A percentile compares a stretch with the other conserved stretches of the same genome.
These are phyloP conservation scores for Balakata baccata DNA, from an alignment of 345 rosid genomes.

Conservation along the genomic window DNA sequence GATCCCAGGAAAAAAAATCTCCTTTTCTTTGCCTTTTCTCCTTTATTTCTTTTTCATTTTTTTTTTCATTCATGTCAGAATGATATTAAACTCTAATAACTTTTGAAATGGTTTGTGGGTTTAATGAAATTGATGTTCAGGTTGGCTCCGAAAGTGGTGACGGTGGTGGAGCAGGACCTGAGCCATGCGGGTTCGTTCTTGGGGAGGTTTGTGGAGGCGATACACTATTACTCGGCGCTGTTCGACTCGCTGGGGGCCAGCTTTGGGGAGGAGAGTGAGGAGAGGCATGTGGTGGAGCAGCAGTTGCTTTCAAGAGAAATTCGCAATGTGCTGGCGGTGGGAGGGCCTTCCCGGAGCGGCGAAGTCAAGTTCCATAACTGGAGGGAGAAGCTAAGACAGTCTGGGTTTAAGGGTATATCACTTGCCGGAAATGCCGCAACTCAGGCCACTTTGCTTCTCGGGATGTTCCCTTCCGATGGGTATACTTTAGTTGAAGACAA, in stretches of 20 bases:
- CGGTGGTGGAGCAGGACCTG: slow-evolving; percentile 94
- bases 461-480: slow-evolving; percentile 95
- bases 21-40: neutral
- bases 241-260: slow-evolving; percentile 94
- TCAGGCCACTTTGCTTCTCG: slow-evolving; percentile 80
- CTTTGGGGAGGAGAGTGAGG: slow-evolving; percentile 95
- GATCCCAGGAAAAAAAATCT: slow-evolving; percentile 13
- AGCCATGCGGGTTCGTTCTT: slow-evolving; percentile 90
- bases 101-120: neutral
- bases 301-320: slow-evolving; percentile 89
- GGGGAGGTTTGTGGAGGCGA: slow-evolving; percentile 94
- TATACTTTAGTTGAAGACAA: slow-evolving; percentile 92
- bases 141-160: slow-evolving; percentile 92
- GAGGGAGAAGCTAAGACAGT: slow-evolving; percentile 87
- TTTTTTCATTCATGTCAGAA: neutral
- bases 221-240: slow-evolving; percentile 93
- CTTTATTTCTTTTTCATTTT: neutral
- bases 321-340: slow-evolving; percentile 74
- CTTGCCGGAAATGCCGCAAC: slow-evolving; percentile 89
- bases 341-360: slow-evolving; percentile 76
- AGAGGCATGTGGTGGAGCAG: slow-evolving; percentile 95
- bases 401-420: slow-evolving; percentile 80
- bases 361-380: slow-evolving; percentile 79
- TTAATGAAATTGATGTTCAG: slow-evolving; percentile 30
- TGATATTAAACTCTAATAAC: too few species aligned